Conservation (phyloP, 2,329 filamentous ascomycete genomes). For the Botrytis paeoniae region DNA sequence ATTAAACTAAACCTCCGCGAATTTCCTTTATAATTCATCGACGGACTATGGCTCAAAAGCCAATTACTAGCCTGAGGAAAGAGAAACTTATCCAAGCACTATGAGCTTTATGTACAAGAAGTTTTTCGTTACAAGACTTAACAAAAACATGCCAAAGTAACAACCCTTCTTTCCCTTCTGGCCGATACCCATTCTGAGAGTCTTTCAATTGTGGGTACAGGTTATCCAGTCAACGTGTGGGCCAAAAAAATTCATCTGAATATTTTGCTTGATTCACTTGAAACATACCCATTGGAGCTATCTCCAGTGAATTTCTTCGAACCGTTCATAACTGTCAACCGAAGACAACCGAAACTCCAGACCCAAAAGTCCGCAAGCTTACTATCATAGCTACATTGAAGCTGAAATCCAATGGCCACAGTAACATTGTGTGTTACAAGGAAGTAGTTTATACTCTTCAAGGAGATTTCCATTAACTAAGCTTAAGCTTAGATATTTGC, state of each 20-base stretch:
- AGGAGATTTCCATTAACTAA: neutral
- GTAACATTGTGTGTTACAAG: neutral
- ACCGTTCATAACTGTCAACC: neutral
- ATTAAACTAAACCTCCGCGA: neutral
- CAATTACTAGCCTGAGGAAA: neutral
- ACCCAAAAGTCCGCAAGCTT: neutral
- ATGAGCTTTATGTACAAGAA: too few relatives aligned
- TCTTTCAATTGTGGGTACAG: neutral
- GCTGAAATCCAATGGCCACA: neutral
- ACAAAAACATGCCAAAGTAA: neutral
- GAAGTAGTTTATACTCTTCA: neutral
- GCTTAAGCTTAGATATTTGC: neutral
- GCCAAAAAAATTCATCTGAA: fast-evolving
- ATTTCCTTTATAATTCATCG: neutral
- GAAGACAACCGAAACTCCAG: neutral
- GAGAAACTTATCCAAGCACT: neutral
- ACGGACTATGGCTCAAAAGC: neutral
- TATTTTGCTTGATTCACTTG: neutral
- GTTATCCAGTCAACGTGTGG: too few relatives aligned
- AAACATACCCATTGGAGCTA: neutral
- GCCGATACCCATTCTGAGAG: neutral
- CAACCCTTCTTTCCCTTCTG: neutral
- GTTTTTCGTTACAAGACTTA: neutral
- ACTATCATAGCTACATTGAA: neutral
- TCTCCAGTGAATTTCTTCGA: neutral